A percentile compares a stretch with the other conserved stretches of the same genome.
phyloP scores from a whole-genome alignment of 2,329 filamentous ascomycete genomes.

The Proliferodiscus dingleyae region DNA sequence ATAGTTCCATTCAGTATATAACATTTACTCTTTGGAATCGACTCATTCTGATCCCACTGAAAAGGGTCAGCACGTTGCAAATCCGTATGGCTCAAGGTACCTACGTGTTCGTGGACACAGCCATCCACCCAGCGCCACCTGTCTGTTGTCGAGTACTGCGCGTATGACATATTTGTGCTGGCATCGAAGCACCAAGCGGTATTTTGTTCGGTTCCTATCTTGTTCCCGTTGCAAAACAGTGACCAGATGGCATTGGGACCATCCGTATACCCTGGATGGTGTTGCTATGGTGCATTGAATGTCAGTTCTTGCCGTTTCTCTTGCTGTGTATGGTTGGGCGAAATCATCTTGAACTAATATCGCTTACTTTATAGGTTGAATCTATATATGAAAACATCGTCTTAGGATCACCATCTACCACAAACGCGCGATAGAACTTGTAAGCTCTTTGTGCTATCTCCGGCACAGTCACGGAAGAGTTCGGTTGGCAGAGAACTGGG shows the following conservation, averaged over 20 bases:
- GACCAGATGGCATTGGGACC: conserved; percentile 17
- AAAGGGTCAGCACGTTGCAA: not conserved
- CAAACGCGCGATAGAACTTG: conserved; percentile 17
- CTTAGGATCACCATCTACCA: conserved; percentile 17
- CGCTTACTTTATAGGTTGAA: conserved; percentile 14
- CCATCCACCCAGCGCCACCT: conserved; percentile 16
- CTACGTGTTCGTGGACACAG: conserved; percentile 17
- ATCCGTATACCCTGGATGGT: conserved; percentile 12
- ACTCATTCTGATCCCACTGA: conserved; percentile 13
- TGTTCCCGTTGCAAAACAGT: conserved; percentile 14
- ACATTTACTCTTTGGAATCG: conserved; percentile 12
- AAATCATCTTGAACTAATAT: no score
- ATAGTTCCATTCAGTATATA: conserved; percentile 6
- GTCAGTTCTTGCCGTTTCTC: no score
- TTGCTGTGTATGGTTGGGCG: no score
- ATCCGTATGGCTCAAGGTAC: not conserved
- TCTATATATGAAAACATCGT: conserved; percentile 18
- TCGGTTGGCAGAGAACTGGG: conserved; percentile 12
- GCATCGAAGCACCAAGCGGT: conserved; percentile 14
- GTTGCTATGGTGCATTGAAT: conserved; percentile 11
- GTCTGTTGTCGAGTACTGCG: conserved; percentile 14
- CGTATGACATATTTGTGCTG: conserved; percentile 17
- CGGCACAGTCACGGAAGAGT: conserved; percentile 11
- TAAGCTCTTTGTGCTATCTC: conserved; percentile 14
- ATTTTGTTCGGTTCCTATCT: conserved; percentile 9